Base-by-base conservation (phyloP, 2,329 filamentous ascomycete genomes). In the Aspergillus costaricaensis region DNA sequence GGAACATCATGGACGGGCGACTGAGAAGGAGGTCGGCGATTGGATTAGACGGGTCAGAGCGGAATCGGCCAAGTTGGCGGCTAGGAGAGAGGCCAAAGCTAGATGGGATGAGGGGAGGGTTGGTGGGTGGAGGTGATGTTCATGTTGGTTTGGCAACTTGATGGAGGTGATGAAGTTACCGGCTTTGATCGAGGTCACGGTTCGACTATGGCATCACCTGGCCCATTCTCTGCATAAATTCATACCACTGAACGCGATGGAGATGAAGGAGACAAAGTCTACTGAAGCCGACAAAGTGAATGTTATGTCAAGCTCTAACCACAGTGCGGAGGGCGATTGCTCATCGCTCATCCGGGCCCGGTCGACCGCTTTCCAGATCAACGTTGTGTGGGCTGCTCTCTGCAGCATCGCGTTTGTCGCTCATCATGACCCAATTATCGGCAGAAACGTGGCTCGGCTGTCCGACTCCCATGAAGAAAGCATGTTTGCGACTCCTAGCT, bases 31-130 rank as follows among this genome's bases (percentile, higher is more conserved):
- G 77, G 87, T 90, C 25, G 81, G 83, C 2, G 94, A 98, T 62
- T 98, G 95, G 87, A 86, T 96, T 19, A 84, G 88, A 70, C 81
- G 90, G 69, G 90, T 96, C 65, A 84, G 92, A 67, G 92, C 94
- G 68, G 91, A 90, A 9, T 91, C 88, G 72, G 90, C 90, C 68
- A 80, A 90, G 59, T 88, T 89, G 63, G 96, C 95, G 71, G 81
- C 93, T 57, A 84, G 95, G 60, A 87, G 89, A 71, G 95, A 98
- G 80, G 86, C 91, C 66, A 96, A 93, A 76, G 90, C 92, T 70
- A 85, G 95, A 68, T 98, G 95, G 95, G 95, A 98, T 74, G 94
- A 98, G 77, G 92, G 94, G 23, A 84, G 94, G 67, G 94, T 98
- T 36, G 94, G 94, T 10, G 95, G 95, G 0, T 98, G 95, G 95